Evolutionary conservation across 805 yeast species (phyloP), one percentile per base, ranked within the genome.

Genomic region (Hanseniaspora singularis): DNA sequence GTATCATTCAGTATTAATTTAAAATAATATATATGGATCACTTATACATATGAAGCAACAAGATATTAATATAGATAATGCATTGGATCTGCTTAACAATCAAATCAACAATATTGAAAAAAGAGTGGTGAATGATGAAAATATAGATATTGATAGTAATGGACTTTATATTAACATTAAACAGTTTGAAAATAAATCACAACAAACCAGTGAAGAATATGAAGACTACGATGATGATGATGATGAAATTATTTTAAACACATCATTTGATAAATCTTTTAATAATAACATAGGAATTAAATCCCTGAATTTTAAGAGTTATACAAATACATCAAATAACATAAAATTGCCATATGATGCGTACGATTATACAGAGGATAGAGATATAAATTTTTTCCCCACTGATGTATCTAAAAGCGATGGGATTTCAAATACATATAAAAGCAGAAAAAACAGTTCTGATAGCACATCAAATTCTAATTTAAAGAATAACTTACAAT

Each of bases 41-140:
- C n/a, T n/a, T n/a, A n/a, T n/a, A n/a, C n/a, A n/a, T n/a, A n/a
- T n/a, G n/a, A n/a, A n/a, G n/a, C n/a, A n/a, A n/a, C n/a, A n/a
- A n/a, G n/a, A n/a, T 10, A 31, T 37, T 14, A 37, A 44, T 34
- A 44, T 44, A 8, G 48, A 44, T n/a, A 24, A 18, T 22, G 41
- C 41, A 14, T 18, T 44, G 15, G 22, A 24, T 30, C 22, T 44
- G n/a, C 32, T 44, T 5, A 44, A 36, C 18, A 22, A 22, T 3
- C 48, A 37, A 16, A 44, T 44, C 7, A 37, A 39, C 11, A 44
- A 38, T n/a, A 37, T 44, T 16, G 48, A 33, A 26, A 33, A 30
- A 11, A 30, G 39, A 23, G 32, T 44, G 10, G 33, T 19, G 12
- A 33, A n/a, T 32, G 20, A 16, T 32, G 20, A n/a, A 7, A 5